Conservation (phyloP, 148 eudicot genomes). For the Cornus suecica region DNA sequence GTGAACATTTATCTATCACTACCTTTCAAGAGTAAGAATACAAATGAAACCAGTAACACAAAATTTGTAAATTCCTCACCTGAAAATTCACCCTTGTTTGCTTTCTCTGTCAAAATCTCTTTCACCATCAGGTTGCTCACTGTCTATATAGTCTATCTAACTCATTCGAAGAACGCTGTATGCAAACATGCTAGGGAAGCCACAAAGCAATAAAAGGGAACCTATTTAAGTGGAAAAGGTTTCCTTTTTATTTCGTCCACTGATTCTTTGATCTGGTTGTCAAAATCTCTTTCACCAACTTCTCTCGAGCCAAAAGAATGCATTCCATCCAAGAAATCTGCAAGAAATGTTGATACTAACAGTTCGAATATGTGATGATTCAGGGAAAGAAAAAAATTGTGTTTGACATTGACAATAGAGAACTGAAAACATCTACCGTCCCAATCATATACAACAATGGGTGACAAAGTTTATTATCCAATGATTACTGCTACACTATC, state of each 20-base stretch:
- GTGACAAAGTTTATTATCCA: too few relatives aligned
- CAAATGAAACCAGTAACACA: neutral
- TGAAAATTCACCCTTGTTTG: neutral
- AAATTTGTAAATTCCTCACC: neutral
- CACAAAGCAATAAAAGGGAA: neutral
- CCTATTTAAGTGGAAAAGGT: neutral
- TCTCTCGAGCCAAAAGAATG: constrained; percentile 8
- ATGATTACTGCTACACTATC: too few relatives aligned
- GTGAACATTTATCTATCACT: neutral
- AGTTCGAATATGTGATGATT: neutral
- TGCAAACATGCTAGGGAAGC: neutral
- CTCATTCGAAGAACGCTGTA: neutral
- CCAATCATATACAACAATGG: neutral
- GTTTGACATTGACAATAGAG: neutral
- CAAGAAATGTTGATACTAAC: constrained; percentile 1
- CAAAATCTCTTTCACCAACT: neutral
- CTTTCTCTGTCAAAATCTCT: neutral
- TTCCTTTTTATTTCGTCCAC: constrained; percentile 13
- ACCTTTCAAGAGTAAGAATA: neutral
- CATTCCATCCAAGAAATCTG: constrained; percentile 5
- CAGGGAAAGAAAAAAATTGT: too few relatives aligned
- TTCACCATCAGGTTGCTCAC: neutral
- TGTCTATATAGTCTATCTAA: neutral
- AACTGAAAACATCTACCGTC: neutral
- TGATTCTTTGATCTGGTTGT: neutral